Conservation (phyloP, 768 basidiomycete genomes). For the Rossbeevera mucosa region DNA sequence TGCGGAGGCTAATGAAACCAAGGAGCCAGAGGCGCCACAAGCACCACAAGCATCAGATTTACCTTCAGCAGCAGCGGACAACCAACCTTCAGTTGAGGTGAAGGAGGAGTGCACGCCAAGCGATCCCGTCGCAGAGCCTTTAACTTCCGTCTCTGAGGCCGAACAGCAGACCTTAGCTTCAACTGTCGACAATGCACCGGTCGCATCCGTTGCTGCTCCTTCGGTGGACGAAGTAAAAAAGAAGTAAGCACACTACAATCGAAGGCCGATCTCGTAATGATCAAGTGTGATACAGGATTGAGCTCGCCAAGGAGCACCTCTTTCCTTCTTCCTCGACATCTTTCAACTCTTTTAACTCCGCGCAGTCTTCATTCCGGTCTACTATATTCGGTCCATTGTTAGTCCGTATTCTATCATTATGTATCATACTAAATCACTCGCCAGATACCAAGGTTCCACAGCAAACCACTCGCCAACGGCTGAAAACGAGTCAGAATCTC, state of each 20-base stretch:
- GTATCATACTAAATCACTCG: conserved; percentile 2
- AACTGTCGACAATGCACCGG: neutral
- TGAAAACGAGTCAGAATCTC: conserved; percentile 20
- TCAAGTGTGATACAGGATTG: conserved; percentile 30
- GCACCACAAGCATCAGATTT: conserved; percentile 5
- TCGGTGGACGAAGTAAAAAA: conserved; percentile 22
- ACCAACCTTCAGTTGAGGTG: conserved; percentile 2
- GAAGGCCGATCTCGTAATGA: conserved; percentile 1
- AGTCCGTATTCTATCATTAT: conserved; percentile 23
- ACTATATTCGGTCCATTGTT: conserved; percentile 69
- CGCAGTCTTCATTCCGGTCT: conserved; percentile 40
- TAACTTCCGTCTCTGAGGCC: neutral
- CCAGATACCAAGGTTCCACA: conserved; percentile 25
- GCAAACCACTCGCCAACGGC: neutral
- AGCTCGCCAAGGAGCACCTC: conserved; percentile 41
- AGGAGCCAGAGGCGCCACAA: conserved; percentile 4
- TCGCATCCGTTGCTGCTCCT: conserved; percentile 5
- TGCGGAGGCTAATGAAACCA: too few relatives aligned
- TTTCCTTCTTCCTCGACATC: conserved; percentile 37
- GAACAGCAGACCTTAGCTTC: conserved; percentile 12
- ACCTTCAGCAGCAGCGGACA: neutral
- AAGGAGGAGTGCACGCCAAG: conserved; percentile 2
- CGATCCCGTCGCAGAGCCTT: neutral
- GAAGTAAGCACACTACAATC: conserved; percentile 15
- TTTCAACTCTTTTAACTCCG: conserved; percentile 16